Evolutionary conservation across 2,329 filamentous ascomycete species (phyloP).

Genomic region (Ramularia endophylla): DNA sequence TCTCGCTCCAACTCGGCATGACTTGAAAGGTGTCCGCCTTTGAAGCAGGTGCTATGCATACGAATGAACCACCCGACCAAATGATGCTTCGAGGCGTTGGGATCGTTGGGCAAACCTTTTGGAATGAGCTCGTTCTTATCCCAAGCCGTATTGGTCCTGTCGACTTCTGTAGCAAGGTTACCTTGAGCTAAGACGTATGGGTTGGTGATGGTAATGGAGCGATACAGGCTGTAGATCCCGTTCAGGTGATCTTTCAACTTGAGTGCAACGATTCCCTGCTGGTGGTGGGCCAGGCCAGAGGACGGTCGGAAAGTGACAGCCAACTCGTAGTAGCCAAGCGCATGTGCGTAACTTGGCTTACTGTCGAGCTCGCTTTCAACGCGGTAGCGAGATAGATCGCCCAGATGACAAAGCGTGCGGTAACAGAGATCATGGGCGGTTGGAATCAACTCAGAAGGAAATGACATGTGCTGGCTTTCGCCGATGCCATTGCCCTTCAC

Average conservation of each 20-base stretch:
- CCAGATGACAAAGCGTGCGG: slow-evolving; percentile 75
- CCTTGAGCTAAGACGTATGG: slow-evolving; percentile 67
- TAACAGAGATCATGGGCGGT: slow-evolving; percentile 70
- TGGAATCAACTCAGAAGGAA: slow-evolving; percentile 44
- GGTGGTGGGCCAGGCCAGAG: slow-evolving; percentile 80
- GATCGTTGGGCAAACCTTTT: slow-evolving; percentile 34
- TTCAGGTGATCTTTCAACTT: slow-evolving; percentile 74
- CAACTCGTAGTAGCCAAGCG: slow-evolving; percentile 77
- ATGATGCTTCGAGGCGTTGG: slow-evolving; percentile 54
- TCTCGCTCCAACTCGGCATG: slow-evolving; percentile 80
- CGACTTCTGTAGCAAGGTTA: slow-evolving; percentile 78
- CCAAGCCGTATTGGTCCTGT: slow-evolving; percentile 55
- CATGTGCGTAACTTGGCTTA: slow-evolving; percentile 69
- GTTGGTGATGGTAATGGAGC: slow-evolving; percentile 66
- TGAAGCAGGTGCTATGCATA: slow-evolving; percentile 78
- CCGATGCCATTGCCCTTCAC: slow-evolving; percentile 20
- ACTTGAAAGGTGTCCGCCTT: slow-evolving; percentile 65
- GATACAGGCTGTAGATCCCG: slow-evolving; percentile 84
- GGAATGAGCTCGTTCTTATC: slow-evolving; percentile 48
- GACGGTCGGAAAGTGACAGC: slow-evolving; percentile 72
- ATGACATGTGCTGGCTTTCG: slow-evolving; percentile 20
- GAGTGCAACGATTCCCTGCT: slow-evolving; percentile 79
- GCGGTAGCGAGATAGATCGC: slow-evolving; percentile 85
- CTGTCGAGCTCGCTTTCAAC: slow-evolving; percentile 65
- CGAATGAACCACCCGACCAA: slow-evolving; percentile 78